Percentiles rank a stretch among this genome's conserved stretches.
These are phyloP conservation scores for Erythrobasidium yunnanense DNA, from an alignment of 768 basidiomycete genomes.

Conservation along the genomic window DNA sequence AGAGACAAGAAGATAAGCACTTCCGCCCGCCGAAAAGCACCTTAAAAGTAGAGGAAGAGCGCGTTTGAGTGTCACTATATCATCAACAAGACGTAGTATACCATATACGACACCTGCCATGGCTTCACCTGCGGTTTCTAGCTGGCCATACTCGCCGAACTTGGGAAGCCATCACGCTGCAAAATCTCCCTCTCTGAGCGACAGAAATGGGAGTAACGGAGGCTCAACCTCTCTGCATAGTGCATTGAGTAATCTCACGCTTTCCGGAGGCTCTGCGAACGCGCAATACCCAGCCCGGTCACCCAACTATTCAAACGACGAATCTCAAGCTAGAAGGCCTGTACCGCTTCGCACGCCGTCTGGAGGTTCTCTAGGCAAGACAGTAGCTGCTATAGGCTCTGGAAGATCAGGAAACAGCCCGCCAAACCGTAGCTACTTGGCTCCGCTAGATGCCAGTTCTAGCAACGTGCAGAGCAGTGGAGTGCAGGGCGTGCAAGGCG, in stretches of 20 bases:
- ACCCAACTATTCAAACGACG: too few species aligned
- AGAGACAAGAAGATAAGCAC: too few species aligned
- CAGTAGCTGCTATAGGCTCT: slow-evolving; percentile 15
- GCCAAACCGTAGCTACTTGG: neutral
- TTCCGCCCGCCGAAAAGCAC: too few species aligned
- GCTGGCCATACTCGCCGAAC: neutral
- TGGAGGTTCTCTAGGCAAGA: neutral
- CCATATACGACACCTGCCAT: neutral
- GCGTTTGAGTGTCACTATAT: neutral
- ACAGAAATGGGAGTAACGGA: neutral
- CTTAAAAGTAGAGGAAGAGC: neutral
- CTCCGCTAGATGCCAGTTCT: neutral
- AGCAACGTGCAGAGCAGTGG: neutral
- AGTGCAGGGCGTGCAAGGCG: neutral
- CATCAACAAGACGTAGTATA: neutral
- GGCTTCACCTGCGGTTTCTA: neutral
- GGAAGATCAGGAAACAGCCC: slow-evolving; percentile 8
- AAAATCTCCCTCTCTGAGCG: neutral
- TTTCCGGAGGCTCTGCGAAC: neutral
- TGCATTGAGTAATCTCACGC: neutral
- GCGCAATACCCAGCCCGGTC: too few species aligned
- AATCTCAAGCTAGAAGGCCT: too few species aligned
- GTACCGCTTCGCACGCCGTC: slow-evolving; percentile 9
- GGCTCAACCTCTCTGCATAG: neutral
- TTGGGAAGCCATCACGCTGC: neutral